Evolutionary conservation across 768 basidiomycete genomes (phyloP).

Genomic region (Suillus spraguei): DNA sequence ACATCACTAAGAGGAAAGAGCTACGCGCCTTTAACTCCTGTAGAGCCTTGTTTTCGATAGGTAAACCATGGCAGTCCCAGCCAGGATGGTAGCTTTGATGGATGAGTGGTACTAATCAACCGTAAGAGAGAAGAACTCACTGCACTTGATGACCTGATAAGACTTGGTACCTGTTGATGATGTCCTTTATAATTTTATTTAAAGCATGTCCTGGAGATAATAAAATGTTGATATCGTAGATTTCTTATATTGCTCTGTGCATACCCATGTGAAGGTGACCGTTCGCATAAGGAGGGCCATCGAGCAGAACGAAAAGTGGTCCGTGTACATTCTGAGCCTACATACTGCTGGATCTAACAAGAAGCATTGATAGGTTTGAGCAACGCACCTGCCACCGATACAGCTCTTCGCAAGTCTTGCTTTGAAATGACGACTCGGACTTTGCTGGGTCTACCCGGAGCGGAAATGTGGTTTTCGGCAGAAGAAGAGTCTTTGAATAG

Average conservation of each 20-base stretch:
- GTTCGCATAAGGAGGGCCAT: conserved; percentile 98
- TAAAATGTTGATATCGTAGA: background rate
- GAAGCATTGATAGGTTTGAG: too few relatives aligned
- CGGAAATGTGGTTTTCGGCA: conserved; percentile 84
- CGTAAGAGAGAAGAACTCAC: conserved; percentile 45
- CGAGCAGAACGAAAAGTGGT: conserved; percentile 83
- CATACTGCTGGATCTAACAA: conserved; percentile 2
- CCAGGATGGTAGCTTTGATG: conserved; percentile 84
- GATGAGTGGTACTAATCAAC: conserved; percentile 10
- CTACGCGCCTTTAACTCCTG: conserved; percentile 65
- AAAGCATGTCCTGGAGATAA: conserved; percentile 78
- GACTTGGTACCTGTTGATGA: conserved; percentile 89
- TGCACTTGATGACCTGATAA: conserved; percentile 77
- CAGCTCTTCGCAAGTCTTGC: conserved; percentile 68
- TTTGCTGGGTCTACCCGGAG: conserved; percentile 68
- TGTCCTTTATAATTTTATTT: conserved; percentile 96
- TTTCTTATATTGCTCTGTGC: conserved; percentile 11
- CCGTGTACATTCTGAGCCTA: conserved; percentile 70
- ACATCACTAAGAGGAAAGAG: background rate
- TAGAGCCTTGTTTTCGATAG: conserved; percentile 94
- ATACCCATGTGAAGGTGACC: conserved; percentile 94
- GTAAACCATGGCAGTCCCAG: conserved; percentile 98
- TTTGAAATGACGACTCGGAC: conserved; percentile 58
- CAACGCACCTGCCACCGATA: conserved; percentile 79
- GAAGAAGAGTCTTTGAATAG: conserved; percentile 65